Base-by-base conservation (phyloP, 1,284 basidiomycete genomes). In the Trichosporon ovoides region DNA sequence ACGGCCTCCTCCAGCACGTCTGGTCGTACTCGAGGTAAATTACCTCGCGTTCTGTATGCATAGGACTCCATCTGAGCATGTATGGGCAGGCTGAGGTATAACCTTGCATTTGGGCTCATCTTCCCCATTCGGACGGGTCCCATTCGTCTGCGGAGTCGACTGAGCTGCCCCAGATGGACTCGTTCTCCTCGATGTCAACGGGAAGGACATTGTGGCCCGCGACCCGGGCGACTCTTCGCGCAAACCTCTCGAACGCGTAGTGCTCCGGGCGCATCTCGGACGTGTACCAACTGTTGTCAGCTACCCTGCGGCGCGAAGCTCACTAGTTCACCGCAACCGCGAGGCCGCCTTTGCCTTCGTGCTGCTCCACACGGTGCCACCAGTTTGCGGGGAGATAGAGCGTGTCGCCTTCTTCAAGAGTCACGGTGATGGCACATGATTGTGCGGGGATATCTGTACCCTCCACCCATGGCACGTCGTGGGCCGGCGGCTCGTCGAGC, bases 331-430 rank as follows among this genome's bases (percentile, higher is more conserved):
- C 73, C 1, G 91, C 91, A 53, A 93, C 85, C 12, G 77, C 76
- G 0, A 77, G 65, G 1, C 75, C 76, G 0, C 82, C 66, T 10
- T 52, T 34, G 22, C 55, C 65, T 78, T 66, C 83, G 77, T 19
- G 80, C 81, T 60, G 84, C 77, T 75, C 90, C 83, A 95, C 91
- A 69, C 87, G 83, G 73, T 95, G 92, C 86, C 87, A 95, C 92
- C 92, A 95, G 0, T 89, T 86, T 2, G 87, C 84, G 18, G 91
- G 92, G 24, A 95, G 82, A 74, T 91, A 94, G n/a, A 95, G 75
- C 1, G 87, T 86, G 64, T 94, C 87, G 2, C 92, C 91, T 16
- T 83, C 81, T 7, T 77, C 66, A 6, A 95, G 71, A 0, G 82
- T 83, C 20, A 93, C 81, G 5, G 81, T 77, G 43, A 91, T 81